Conservation (phyloP, 2,329 filamentous ascomycete species). For the Cladobotryum mycophilum region DNA sequence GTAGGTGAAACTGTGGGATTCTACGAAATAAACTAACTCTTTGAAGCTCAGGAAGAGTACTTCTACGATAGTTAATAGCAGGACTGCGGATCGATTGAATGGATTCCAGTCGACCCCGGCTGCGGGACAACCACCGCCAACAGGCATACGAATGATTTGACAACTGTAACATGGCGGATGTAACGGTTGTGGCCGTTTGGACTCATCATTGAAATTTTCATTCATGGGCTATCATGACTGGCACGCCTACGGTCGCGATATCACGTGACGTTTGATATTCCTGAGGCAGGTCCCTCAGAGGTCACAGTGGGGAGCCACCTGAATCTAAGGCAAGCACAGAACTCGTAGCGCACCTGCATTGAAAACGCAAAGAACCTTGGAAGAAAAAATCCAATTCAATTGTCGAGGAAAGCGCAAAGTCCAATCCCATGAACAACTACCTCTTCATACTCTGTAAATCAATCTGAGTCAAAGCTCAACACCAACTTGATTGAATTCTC, state of each 20-base stretch:
- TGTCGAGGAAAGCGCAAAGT: too few species aligned
- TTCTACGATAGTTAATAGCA: background rate
- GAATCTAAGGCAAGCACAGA: background rate
- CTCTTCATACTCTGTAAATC: too few species aligned
- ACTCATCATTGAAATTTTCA: slow-evolving; percentile 18
- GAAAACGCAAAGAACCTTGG: too few species aligned
- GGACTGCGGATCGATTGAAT: background rate
- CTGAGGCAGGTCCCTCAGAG: too few species aligned
- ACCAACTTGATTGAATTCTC: too few species aligned
- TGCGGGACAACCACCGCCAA: slow-evolving; percentile 24
- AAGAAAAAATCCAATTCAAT: too few species aligned
- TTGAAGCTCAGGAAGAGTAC: background rate
- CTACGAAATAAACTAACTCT: slow-evolving; percentile 2
- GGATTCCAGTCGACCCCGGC: background rate
- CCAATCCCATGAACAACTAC: too few species aligned
- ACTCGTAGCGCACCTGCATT: background rate
- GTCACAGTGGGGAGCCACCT: too few species aligned
- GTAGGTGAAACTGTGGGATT: background rate
- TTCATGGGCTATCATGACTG: slow-evolving; percentile 15
- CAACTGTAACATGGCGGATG: slow-evolving; percentile 25
- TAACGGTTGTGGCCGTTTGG: slow-evolving; percentile 13
- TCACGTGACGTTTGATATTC: slow-evolving; percentile 18
- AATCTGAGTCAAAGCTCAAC: too few species aligned
- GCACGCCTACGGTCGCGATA: slow-evolving; percentile 11
- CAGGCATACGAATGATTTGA: slow-evolving; percentile 27